Base-by-base conservation (phyloP, 2,329 filamentous ascomycete genomes). In the Curvularia sp. region DNA sequence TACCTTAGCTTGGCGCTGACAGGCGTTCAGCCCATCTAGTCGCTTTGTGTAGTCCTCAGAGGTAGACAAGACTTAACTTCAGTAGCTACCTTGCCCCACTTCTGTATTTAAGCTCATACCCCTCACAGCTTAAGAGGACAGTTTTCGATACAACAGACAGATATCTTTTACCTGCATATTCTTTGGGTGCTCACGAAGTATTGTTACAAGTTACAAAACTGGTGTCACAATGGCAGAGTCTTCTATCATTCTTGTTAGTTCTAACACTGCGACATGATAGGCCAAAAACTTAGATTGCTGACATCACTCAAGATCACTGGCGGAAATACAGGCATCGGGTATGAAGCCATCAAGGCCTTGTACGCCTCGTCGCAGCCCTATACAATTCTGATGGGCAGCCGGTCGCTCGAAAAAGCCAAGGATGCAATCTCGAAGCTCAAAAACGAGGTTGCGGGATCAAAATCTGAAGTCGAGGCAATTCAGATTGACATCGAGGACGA, bases 321-420 rank as follows among this genome's bases (percentile, higher is more conserved):
- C 35, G 86, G 79, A 59, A 88, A 87, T 64, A 87, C 82, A 0
- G 86, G 86, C 15, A 81, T 89, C 20, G 87, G 88, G 2, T 83
- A 81, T 38, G 82, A 89, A 63, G 81, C 79, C 7, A 81, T 88
- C 49, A 86, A 83, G 60, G 82, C 84, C 1, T 75, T 89, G 0
- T 76, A 80, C 44, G 62, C 53, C 3, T 85, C 86, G 0, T 30
- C 69, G 0, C 75, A 74, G 8, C 26, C 54, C n/a, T 80, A 1
- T 88, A 88, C 70, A 78, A 82, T 89, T 55, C 68, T 88, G 24
- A 67, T 89, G 4, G 86, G 86, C 31, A 81, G 80, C 39, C 83
- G 87, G 1, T 80, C 77, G 1, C 24, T 82, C 0, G 74, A 78
- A 2, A 88, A 86, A 52, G 86, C 80, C 20, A 71, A 85, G 1